Conservation (phyloP, 139 green algal genomes). For the Chlorella sorokiniana region DNA sequence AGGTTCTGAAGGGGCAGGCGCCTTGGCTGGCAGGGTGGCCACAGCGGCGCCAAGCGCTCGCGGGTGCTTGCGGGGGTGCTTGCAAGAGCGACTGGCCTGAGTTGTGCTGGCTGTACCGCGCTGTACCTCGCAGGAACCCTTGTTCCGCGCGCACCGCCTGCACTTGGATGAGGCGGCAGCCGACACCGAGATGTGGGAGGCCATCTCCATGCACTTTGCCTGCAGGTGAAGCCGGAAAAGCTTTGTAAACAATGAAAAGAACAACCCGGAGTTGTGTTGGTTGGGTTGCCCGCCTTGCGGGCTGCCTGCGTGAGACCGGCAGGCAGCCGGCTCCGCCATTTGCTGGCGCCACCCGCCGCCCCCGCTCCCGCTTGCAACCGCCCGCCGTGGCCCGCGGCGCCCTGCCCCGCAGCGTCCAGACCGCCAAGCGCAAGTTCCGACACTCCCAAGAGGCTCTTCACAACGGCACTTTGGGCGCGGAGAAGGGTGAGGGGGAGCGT, state of each 20-base stretch:
- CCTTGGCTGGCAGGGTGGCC: no score
- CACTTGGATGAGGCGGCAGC: neutral
- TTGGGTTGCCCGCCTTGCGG: neutral
- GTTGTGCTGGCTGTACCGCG: neutral
- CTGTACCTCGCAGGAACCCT: neutral
- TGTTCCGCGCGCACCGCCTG: neutral
- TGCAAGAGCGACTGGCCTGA: no score
- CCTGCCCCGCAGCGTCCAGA: constrained; percentile 31
- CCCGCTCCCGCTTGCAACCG: neutral
- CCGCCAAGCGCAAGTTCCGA: constrained; percentile 41
- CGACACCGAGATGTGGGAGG: constrained; percentile 6
- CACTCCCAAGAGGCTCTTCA: constrained; percentile 11
- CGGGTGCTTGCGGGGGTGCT: no score
- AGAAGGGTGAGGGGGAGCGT: constrained; percentile 11
- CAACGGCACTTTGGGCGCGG: constrained; percentile 9
- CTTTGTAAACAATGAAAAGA: no score
- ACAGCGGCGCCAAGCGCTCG: no score
- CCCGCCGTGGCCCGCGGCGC: no score
- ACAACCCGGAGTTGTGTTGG: neutral
- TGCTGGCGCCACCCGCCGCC: neutral
- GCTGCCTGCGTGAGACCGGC: neutral
- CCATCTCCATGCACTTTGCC: constrained; percentile 7
- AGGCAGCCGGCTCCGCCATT: neutral
- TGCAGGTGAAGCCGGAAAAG: neutral
- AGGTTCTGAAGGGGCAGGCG: no score